These are phyloP conservation scores for Cladophialophora chaetospira DNA, from an alignment of 2,329 filamentous ascomycete species.

Conservation along the genomic window DNA sequence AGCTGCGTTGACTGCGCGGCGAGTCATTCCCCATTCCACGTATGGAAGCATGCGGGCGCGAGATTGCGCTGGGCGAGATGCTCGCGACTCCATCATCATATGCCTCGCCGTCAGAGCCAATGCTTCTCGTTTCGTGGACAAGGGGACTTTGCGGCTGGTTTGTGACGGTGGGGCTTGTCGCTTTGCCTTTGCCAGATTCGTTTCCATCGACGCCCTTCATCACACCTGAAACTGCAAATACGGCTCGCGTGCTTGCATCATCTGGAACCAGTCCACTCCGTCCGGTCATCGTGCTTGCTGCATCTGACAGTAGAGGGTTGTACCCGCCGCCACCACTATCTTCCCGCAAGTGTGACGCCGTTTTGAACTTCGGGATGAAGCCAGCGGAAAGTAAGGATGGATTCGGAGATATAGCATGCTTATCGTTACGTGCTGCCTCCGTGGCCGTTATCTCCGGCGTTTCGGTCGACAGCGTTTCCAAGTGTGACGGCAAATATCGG, in stretches of 20 bases:
- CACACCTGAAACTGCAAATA: slow-evolving; percentile 32
- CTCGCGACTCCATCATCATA: neutral
- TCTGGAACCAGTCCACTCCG: slow-evolving; percentile 20
- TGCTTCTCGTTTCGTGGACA: slow-evolving; percentile 12
- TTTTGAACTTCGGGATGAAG: slow-evolving; percentile 31
- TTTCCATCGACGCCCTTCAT: slow-evolving; percentile 2
- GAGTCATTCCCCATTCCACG: slow-evolving; percentile 25
- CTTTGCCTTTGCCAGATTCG: neutral
- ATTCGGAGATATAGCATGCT: slow-evolving; percentile 8
- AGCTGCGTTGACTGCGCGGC: slow-evolving; percentile 28
- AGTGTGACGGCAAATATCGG: slow-evolving; percentile 1
- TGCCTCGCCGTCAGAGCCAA: slow-evolving; percentile 6
- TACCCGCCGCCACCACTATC: slow-evolving; percentile 12
- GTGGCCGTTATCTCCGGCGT: neutral
- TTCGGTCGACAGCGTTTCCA: neutral
- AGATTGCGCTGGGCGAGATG: neutral
- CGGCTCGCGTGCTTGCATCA: slow-evolving; percentile 30
- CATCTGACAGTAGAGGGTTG: slow-evolving; percentile 14
- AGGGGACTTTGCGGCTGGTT: slow-evolving; percentile 19
- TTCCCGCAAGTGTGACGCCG: slow-evolving; percentile 26
- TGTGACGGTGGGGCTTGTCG: neutral
- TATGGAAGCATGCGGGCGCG: neutral
- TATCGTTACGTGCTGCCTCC: neutral
- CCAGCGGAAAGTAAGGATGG: slow-evolving; percentile 19
- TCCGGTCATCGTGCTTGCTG: slow-evolving; percentile 27